These are phyloP conservation scores for Tephrocybe sp. DNA, from an alignment of 768 basidiomycete species.

Conservation along the genomic window DNA sequence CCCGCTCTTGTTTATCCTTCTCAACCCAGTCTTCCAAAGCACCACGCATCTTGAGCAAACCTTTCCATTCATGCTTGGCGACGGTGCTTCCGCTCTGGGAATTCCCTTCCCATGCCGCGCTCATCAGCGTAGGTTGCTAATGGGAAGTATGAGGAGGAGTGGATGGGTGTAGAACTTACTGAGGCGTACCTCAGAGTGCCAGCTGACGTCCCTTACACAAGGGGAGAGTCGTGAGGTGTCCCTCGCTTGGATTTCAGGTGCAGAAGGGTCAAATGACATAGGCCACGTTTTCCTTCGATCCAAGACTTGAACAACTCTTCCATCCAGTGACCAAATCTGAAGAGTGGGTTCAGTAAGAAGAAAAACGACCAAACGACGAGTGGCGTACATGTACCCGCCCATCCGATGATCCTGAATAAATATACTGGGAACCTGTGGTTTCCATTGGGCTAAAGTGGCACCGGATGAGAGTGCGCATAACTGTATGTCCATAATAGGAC, in stretches of 20 bases:
- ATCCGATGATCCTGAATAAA: conserved; percentile 91
- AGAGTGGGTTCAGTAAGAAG: not conserved
- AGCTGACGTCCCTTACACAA: conserved; percentile 92
- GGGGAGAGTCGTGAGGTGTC: conserved; percentile 25
- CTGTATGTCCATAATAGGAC: conserved; percentile 91
- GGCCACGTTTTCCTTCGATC: conserved; percentile 76
- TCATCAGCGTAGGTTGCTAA: conserved; percentile 88
- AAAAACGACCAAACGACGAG: conserved; percentile 5
- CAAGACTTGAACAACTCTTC: conserved; percentile 75
- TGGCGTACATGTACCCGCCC: conserved; percentile 71
- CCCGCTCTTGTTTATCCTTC: conserved; percentile 33
- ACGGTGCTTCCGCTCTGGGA: conserved; percentile 67
- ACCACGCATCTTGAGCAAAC: conserved; percentile 67
- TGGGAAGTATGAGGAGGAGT: not conserved
- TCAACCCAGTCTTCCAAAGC: conserved; percentile 75
- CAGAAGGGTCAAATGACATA: conserved; percentile 72
- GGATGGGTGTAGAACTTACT: not conserved
- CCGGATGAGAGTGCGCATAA: conserved; percentile 88
- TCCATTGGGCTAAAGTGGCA: conserved; percentile 94
- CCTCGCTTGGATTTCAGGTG: conserved; percentile 39
- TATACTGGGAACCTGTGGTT: conserved; percentile 89
- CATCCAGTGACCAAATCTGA: conserved; percentile 97
- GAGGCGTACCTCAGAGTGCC: conserved; percentile 75
- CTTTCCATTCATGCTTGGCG: conserved; percentile 96
- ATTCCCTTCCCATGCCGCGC: conserved; percentile 77